Evolutionary conservation across 139 green algal genomes (phyloP), one percentile per base, ranked within the genome.

Genomic region (Tetradesmus obliquus): DNA sequence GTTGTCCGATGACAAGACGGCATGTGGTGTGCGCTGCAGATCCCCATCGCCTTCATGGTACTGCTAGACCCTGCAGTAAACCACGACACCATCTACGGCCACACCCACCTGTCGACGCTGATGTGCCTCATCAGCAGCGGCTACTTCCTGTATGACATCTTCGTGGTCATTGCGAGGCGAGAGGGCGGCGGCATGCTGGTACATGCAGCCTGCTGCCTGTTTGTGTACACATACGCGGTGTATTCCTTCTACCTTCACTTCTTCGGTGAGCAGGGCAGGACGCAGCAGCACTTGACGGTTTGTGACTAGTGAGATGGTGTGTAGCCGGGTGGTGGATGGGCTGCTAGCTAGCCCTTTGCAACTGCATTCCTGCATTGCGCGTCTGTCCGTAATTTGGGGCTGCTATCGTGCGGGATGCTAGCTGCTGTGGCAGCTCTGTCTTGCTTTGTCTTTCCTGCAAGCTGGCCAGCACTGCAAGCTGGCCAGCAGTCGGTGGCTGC

Each of bases 141-240:
- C 69, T 95, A 95, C 91, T 95, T 95, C 84, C 19, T 94, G 20
- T 93, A 95, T 55, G 94, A 95, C 88, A 76, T 94, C 3, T 53
- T 91, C 4, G 86, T 86, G 8, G 93, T 92, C 9, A 9, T 91
- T 6, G 2, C 88, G 10, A 86, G 93, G 10, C 72, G 72, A 4
- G 94, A 95, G 89, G 93, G 93, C 5, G 62, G 69, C 3, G 81
- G 76, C 5, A 93, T 95, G 76, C 58, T 91, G 20, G 55, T 94
- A 15, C 94, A 95, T 83, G 94, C 89, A 1, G n/a, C 88, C 6
- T 87, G 79, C 62, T 95, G 92, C 91, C 74, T 92, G 83, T 87
- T 91, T 24, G 89, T 93, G 4, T 95, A 93, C 89, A 87, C 69
- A 0, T 94, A 94, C 66, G 91, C 88, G 5, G 84, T 82, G 2